Evolutionary conservation across 2,329 filamentous ascomycete species (phyloP), one percentile per base, ranked within the genome.

Genomic region (Fusarium hostae): DNA sequence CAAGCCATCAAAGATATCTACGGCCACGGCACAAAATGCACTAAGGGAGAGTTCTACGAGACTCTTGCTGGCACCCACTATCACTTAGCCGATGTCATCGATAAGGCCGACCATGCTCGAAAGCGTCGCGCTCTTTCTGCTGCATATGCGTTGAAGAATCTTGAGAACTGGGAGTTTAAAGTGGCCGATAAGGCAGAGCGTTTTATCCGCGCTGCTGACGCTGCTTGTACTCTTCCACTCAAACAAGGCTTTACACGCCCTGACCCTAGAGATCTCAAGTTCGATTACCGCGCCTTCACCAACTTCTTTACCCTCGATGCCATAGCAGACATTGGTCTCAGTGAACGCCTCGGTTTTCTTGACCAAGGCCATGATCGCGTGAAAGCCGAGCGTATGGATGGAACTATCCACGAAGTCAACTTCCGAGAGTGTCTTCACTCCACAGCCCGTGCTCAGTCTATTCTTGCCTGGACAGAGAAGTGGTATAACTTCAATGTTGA

Each of bases 261-360:
- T 1, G 68, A 74, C 8, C 65, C 79, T 2, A 73, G 78, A 32
- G 84, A 87, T 51, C 59, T 86, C 22, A 85, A 79, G 0, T 79
- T 89, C 22, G 85, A 89, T 71, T 86, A 84, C 59, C 83, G 86
- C 8, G 79, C 80, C 9, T 89, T 64, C n/a, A 83, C 82, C 28
- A 89, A 88, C 76, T 87, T 86, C 79, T 88, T 89, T 75, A 86
- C 85, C 0, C 79, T 88, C 18, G 87, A 89, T 62, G 86, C 86
- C 5, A 88, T 89, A 55, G 86, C 84, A 20, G 85, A 88, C 58
- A 89, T 89, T 74, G 87, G 86, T 3, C 79, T 88, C 0, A 84
- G 81, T 2, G 82, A 87, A 57, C 81, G 80, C n/a, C 81, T 88
- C 3, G 84, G 85, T 1, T 85, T 88, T 66, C 80, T 89, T 4